Base-by-base conservation (phyloP, 345 rosid species). In the Euphorbia peplus region DNA sequence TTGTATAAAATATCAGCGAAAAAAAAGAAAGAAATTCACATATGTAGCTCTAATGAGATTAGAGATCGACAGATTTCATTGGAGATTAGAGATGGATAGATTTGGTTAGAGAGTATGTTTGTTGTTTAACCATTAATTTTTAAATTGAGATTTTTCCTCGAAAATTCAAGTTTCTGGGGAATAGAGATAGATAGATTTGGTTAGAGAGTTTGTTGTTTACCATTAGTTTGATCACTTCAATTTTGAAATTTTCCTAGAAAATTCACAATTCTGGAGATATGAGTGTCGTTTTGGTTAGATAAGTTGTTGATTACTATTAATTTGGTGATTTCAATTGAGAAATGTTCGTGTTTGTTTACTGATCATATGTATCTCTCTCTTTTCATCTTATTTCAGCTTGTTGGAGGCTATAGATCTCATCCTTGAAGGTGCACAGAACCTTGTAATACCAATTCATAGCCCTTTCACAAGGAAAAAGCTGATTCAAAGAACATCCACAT, bases 351-450 rank as follows among this genome's bases (percentile, higher is more conserved):
- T 15, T 30, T 39, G 19, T 50, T 19, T 22, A 37, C 59, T 4
- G 13, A 64, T 9, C 26, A 47, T 29, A 50, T 66, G 57, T 73
- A 19, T 68, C 63, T 11, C 21, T 14, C 66, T 24, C 0, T 10
- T 50, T 69, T 41, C n/a, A 5, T 30, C 29, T 15, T 29, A 48
- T 66, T 55, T 30, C 83, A 88, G 93, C 71, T 80, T 88, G 61
- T 55, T 76, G 76, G 88, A 85, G 1, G 93, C 88, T 25, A 83
- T 83, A 4, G 84, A 88, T 64, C 57, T 78, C 67, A 76, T 85
- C 19, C 73, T 76, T 18, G 86, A 75, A 70, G 93, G 93, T 0
- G 82, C 87, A 56, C 88, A 82, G 71, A 85, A 82, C 51, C 71
- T 87, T 8, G 88, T 87, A 22, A 80, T 87, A 28, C 90, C 88